A percentile compares a stretch with the other conserved stretches of the same genome.
Evolutionary conservation across 768 basidiomycete genomes (phyloP).

Genomic region (Scleroderma citrinum): DNA sequence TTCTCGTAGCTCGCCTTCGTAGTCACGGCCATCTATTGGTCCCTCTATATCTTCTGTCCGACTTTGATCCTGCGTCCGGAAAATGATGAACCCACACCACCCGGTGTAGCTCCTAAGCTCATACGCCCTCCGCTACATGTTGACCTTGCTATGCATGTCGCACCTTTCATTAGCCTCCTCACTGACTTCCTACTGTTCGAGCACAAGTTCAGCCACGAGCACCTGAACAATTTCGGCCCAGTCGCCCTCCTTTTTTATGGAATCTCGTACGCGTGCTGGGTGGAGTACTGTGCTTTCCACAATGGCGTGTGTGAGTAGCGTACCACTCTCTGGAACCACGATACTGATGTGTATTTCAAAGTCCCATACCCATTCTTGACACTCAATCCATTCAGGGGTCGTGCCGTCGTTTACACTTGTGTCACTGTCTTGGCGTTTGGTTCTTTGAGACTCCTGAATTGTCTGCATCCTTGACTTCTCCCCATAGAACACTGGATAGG

Average conservation of each 20-base stretch:
- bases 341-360: slow-evolving; percentile 19
- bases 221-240: slow-evolving; percentile 13
- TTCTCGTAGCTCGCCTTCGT: slow-evolving; percentile 35
- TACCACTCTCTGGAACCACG: not conserved
- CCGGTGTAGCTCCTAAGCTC: slow-evolving; percentile 9
- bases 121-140: slow-evolving; percentile 43
- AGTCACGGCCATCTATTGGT: slow-evolving; percentile 64
- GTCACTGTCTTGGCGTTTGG: slow-evolving; percentile 46
- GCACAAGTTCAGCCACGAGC: slow-evolving; percentile 38
- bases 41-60: slow-evolving; percentile 50
- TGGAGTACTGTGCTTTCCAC: slow-evolving; percentile 57
- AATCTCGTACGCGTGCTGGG: slow-evolving; percentile 54
- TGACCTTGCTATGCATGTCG: slow-evolving; percentile 63
- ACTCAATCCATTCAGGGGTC: slow-evolving; percentile 42
- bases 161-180: slow-evolving; percentile 51
- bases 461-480: slow-evolving; percentile 37
- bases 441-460: slow-evolving; percentile 57
- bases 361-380: slow-evolving; percentile 86
- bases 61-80: slow-evolving; percentile 44
- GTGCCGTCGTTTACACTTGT: slow-evolving; percentile 55
- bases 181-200: slow-evolving; percentile 69
- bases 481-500: not conserved
- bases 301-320: slow-evolving; percentile 55
- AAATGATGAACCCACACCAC: not conserved
- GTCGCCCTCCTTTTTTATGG: slow-evolving; percentile 18